Base-by-base conservation (phyloP, 1,284 basidiomycete species). In the Moesziomyces globuligerus region DNA sequence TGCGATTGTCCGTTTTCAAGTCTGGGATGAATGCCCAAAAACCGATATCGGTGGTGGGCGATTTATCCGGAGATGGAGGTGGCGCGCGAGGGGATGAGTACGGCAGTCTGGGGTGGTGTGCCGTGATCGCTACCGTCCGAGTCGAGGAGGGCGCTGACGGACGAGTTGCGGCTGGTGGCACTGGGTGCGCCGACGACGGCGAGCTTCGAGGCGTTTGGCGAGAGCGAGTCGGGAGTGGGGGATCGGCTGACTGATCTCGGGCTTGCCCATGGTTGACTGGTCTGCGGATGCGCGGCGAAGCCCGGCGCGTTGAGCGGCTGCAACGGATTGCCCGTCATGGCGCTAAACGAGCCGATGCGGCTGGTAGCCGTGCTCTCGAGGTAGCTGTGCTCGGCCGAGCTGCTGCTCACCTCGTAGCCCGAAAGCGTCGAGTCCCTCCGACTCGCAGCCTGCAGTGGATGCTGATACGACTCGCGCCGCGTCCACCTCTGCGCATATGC, bases 121-220 rank as follows among this genome's bases (percentile, higher is more conserved):
- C 55, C 56, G 15, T 51, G 51, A 49, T 66, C 62, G 48, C 62
- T 66, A n/a, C 64, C 64, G 34, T 67, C 64, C 25, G 56, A 67
- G 18, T 60, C 64, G 28, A 67, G 37, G 34, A 60, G 28, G 6
- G 56, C 64, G 32, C 48, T 60, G n/a, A 48, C 51, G 9, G 51
- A 54, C 44, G 62, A 66, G 36, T 54, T 59, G 20, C 56, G 39
- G 26, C 62, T 59, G 36, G 21, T 40, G 15, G 25, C 54, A 15
- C 17, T 26, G 4, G 43, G 36, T 2, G 37, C 15, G 40, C 37
- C 42, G 26, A 41, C 46, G 5, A 49, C 56, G 4, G 39, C 55
- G 3, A 66, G 38, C 4, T 51, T 32, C 3, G 51, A 25, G 8
- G 51, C 47, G 45, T 59, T 52, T 20, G 51, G 42, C 21, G 66